A percentile compares a stretch with the other conserved stretches of the same genome.
Evolutionary conservation across 495 filamentous ascomycete genomes (phyloP).

Genomic region (Annulohypoxylon nitens): DNA sequence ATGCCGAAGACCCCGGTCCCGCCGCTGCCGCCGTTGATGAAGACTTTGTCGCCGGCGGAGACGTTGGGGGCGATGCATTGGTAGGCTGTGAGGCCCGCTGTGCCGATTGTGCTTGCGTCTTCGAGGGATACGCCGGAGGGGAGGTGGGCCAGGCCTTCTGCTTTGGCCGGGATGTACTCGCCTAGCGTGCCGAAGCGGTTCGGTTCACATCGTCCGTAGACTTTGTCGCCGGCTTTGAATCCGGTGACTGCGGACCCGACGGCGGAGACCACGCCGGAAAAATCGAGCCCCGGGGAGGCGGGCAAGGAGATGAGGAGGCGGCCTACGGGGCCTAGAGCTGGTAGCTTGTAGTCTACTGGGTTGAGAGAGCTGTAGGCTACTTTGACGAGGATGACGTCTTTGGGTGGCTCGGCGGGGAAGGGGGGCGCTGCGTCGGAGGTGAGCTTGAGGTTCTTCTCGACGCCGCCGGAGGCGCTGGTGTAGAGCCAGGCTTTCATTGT

Average conservation of each 20-base stretch:
- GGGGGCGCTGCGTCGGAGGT: conserved; percentile 59
- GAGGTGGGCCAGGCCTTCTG: conserved; percentile 54
- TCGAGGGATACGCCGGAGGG: conserved; percentile 66
- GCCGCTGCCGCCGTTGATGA: conserved; percentile 77
- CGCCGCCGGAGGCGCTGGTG: conserved; percentile 57
- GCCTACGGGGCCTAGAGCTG: conserved; percentile 63
- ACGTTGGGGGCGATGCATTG: conserved; percentile 70
- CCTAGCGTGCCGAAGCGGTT: conserved; percentile 65
- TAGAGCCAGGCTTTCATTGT: conserved; percentile 77
- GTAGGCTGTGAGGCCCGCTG: conserved; percentile 71
- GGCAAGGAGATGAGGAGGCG: conserved; percentile 59
- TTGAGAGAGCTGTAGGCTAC: conserved; percentile 71
- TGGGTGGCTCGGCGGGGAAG: conserved; percentile 49
- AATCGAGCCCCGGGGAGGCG: conserved; percentile 73
- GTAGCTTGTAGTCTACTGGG: conserved; percentile 78
- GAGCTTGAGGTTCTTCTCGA: conserved; percentile 71
- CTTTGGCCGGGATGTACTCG: conserved; percentile 62
- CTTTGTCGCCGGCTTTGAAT: conserved; percentile 65
- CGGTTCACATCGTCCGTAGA: conserved; percentile 66
- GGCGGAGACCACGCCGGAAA: conserved; percentile 69
- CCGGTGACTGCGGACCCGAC: conserved; percentile 51
- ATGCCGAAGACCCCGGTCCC: conserved; percentile 72
- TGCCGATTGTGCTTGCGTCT: conserved; percentile 65
- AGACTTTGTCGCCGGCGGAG: conserved; percentile 67
- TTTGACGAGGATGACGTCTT: conserved; percentile 67